Evolutionary conservation across 345 rosid genomes (phyloP), one percentile per base, ranked within the genome.

Genomic region (Euphorbia peplus): DNA sequence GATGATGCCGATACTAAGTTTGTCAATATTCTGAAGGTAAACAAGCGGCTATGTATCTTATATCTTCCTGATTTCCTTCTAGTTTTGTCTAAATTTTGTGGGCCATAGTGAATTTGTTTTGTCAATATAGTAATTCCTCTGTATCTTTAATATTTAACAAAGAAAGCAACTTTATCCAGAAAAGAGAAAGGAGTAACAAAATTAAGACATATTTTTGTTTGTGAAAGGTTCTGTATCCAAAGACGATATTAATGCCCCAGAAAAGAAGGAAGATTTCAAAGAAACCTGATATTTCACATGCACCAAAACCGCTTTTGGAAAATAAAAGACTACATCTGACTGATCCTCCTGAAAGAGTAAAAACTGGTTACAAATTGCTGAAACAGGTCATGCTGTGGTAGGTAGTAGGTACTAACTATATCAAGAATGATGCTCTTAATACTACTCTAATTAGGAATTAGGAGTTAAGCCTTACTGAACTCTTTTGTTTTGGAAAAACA

Each of bases 11-110:
- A 84, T 70, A 70, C 84, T 44, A 79, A 83, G 59, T 79, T 85
- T 35, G 83, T 83, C 63, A 91, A 91, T 76, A 66, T 87, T 57
- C 70, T 91, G 72, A 91, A 91, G 92, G 97, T 87, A 73, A 78
- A 50, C 46, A 52, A 24, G 62, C 30, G 70, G 60, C 12, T 16
- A 26, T 52, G 11, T 48, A 53, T 32, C 7, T 12, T 69, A 22
- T 72, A 41, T 61, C 21, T 70, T 64, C n/a, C 62, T 70, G 29
- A 13, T 53, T 39, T 28, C 12, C 48, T 12, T 56, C 69, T 48
- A 32, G 9, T 60, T 26, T 25, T 25, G 26, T n/a, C 41, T 32
- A 57, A 50, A 30, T 67, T 21, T 8, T 50, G 37, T 61, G 26
- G 22, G n/a, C 41, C 21, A 2, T 28, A 12, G 44, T 28, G 29